Evolutionary conservation across 2,329 filamentous ascomycete species (phyloP).

Genomic region (Fusarium sororula): DNA sequence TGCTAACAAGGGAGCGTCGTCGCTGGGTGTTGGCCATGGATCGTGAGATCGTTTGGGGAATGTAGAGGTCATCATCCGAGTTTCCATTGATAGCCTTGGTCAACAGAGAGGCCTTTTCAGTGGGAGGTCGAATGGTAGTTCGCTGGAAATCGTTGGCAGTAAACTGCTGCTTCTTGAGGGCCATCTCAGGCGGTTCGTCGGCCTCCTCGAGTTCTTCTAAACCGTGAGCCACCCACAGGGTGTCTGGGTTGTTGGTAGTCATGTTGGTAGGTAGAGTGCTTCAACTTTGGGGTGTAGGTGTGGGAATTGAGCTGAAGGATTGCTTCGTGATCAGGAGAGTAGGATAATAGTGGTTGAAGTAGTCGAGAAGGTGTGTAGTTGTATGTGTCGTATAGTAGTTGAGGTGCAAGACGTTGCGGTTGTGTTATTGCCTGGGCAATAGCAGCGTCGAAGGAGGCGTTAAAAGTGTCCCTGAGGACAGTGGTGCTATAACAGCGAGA

Average conservation of each 20-base stretch:
- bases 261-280: constrained; percentile 48
- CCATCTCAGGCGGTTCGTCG: constrained; percentile 85
- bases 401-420: constrained; percentile 38
- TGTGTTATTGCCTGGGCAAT: constrained; percentile 2
- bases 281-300: constrained; percentile 20
- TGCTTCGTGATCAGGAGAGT: constrained; percentile 5
- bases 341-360: background rate
- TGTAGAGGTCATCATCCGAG: constrained; percentile 64
- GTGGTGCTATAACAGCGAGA: constrained; percentile 49
- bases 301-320: constrained; percentile 21
- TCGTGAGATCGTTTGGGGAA: constrained; percentile 45
- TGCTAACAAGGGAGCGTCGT: constrained; percentile 78
- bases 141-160: constrained; percentile 55
- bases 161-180: constrained; percentile 40
- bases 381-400: constrained; percentile 32
- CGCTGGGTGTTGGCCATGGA: constrained; percentile 51
- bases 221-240: constrained; percentile 48
- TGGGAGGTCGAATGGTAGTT: constrained; percentile 57
- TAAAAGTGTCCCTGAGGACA: constrained; percentile 50
- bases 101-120: constrained; percentile 79
- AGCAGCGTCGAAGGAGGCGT: constrained; percentile 25
- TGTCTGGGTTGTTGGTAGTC: constrained; percentile 40
- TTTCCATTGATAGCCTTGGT: constrained; percentile 82
- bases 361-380: background rate
- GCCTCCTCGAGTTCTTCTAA: constrained; percentile 77